Evolutionary conservation across 805 yeast genomes (phyloP).

Genomic region (Phaffomyces antillensis): DNA sequence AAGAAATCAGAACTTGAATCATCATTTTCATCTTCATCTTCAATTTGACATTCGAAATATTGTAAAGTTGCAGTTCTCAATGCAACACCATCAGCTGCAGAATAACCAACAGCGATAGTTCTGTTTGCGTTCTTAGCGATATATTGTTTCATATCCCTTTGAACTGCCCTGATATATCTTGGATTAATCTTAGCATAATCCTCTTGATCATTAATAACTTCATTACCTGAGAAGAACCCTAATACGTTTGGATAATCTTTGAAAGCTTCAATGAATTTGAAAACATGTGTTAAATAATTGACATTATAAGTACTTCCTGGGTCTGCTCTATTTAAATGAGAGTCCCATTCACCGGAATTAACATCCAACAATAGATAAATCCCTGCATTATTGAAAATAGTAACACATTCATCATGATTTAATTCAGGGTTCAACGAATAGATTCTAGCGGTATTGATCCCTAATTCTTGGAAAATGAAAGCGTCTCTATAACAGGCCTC

Average conservation of each 20-base stretch:
- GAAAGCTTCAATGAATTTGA: conserved; percentile 79
- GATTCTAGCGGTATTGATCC: conserved; percentile 79
- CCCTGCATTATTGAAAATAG: conserved; percentile 83
- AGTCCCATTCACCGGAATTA: conserved; percentile 61
- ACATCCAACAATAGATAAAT: conserved; percentile 84
- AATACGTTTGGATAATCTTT: conserved; percentile 75
- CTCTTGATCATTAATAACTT: conserved; percentile 72
- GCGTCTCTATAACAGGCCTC: conserved; percentile 76
- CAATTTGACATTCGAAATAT: conserved; percentile 75
- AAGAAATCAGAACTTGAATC: conserved; percentile 78
- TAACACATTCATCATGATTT: conserved; percentile 88
- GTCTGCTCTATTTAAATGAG: conserved; percentile 65
- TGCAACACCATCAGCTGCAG: conserved; percentile 79
- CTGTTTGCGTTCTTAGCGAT: conserved; percentile 63
- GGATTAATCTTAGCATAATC: conserved; percentile 62
- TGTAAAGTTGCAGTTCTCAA: conserved; percentile 69
- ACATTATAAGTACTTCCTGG: conserved; percentile 66
- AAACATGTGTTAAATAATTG: conserved; percentile 66
- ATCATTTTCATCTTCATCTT: conserved; percentile 43
- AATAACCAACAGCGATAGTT: conserved; percentile 88
- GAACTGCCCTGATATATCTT: conserved; percentile 78
- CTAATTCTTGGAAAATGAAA: conserved; percentile 66
- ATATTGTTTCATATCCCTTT: conserved; percentile 86
- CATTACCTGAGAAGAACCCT: conserved; percentile 90
- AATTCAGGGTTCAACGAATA: conserved; percentile 78